A percentile compares a stretch with the other conserved stretches of the same genome.
These are phyloP conservation scores for Blastomyces parvus DNA, from an alignment of 2,329 filamentous ascomycete species.

Conservation along the genomic window DNA sequence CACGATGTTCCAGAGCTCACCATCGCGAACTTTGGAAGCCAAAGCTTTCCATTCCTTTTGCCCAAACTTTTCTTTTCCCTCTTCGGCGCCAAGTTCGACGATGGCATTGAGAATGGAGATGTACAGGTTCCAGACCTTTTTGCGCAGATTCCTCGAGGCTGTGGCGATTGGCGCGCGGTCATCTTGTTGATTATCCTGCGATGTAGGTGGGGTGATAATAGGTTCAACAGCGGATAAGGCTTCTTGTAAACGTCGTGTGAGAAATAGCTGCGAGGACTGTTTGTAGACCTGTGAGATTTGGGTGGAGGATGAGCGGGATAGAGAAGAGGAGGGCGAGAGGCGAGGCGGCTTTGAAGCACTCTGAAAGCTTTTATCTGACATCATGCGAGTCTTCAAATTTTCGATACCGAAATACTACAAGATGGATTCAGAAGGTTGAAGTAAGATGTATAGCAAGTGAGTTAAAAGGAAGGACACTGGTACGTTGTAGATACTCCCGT, in stretches of 20 bases:
- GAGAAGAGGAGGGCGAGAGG: constrained; percentile 59
- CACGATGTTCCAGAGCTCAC: constrained; percentile 90
- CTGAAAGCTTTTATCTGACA: constrained; percentile 20
- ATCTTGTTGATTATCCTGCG: constrained; percentile 28
- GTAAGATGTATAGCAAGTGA: neutral
- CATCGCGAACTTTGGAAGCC: constrained; percentile 75
- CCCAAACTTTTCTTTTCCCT: constrained; percentile 83
- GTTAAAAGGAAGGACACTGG: neutral
- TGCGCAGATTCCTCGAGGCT: constrained; percentile 70
- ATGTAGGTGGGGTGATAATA: constrained; percentile 55
- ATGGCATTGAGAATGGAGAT: constrained; percentile 87
- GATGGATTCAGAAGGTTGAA: neutral
- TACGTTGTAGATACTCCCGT: neutral
- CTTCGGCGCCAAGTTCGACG: constrained; percentile 76
- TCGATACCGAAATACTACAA: neutral
- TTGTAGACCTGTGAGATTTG: constrained; percentile 87
- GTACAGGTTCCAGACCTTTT: constrained; percentile 97
- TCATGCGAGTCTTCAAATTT: neutral
- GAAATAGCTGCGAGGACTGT: constrained; percentile 84
- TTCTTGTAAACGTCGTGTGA: constrained; percentile 87
- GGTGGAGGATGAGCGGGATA: constrained; percentile 46
- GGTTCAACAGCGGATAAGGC: constrained; percentile 76
- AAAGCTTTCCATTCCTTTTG: constrained; percentile 73
- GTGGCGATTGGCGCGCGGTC: constrained; percentile 62
- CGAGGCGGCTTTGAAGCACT: constrained; percentile 43